A percentile compares a stretch with the other conserved stretches of the same genome.
Conservation (phyloP, 2,329 filamentous ascomycete species). For the Diaporthe ampelina region DNA sequence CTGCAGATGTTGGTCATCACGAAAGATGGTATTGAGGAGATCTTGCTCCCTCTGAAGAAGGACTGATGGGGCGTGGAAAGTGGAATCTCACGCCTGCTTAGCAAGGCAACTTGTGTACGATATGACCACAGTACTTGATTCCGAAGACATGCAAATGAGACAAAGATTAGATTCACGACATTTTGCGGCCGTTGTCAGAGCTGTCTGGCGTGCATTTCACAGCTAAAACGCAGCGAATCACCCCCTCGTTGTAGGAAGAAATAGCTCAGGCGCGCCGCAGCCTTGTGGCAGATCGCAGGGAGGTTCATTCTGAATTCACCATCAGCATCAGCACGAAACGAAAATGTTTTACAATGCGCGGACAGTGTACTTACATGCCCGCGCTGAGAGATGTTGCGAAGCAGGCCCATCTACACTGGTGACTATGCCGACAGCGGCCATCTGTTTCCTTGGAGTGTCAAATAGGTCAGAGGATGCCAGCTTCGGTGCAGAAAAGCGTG, state of each 20-base stretch:
- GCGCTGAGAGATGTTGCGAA: background rate
- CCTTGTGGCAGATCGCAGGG: background rate
- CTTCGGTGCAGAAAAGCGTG: background rate
- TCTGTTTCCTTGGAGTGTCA: background rate
- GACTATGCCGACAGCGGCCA: background rate
- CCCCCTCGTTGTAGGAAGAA: no score
- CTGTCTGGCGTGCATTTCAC: background rate
- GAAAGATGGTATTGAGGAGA: slow-evolving; percentile 88
- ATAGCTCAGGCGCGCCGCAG: background rate
- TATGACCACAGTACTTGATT: slow-evolving; percentile 41
- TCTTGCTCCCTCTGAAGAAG: slow-evolving; percentile 86
- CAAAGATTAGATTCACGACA: slow-evolving; percentile 22
- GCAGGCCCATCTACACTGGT: background rate
- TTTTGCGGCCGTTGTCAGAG: background rate
- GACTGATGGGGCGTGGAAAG: slow-evolving; percentile 70
- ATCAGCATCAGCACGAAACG: background rate
- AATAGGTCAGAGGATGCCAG: background rate
- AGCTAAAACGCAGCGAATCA: background rate
- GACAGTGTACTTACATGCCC: background rate
- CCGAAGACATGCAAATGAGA: slow-evolving; percentile 36
- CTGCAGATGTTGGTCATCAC: slow-evolving; percentile 97
- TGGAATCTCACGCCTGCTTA: slow-evolving; percentile 5
- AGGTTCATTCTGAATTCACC: background rate
- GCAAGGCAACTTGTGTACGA: slow-evolving; percentile 52
- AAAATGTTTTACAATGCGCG: background rate